Evolutionary conservation across 1,139 yeast species (phyloP).

Genomic region (Nakaseomyces bracarensis): DNA sequence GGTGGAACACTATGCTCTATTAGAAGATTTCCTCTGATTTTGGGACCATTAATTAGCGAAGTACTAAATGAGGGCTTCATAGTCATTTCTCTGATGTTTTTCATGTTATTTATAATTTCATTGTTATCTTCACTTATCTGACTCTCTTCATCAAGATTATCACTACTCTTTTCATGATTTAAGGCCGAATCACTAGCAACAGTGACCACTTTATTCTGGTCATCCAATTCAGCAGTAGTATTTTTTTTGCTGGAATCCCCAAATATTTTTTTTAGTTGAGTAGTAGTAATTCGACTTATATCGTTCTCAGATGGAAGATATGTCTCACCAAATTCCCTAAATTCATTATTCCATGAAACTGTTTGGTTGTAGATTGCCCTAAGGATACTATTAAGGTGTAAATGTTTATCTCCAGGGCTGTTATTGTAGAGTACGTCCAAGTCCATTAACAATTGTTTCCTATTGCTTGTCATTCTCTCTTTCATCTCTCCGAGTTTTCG

Average conservation of each 20-base stretch:
- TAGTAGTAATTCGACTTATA: slow-evolving; percentile 82
- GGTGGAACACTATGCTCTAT: neutral
- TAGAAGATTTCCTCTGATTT: neutral
- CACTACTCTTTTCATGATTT: neutral
- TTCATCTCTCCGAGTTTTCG: slow-evolving; percentile 52
- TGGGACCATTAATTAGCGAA: neutral
- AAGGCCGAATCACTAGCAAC: neutral
- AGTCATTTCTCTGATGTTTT: neutral
- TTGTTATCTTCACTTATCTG: neutral
- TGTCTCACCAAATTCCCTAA: slow-evolving; percentile 68
- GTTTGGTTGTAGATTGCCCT: slow-evolving; percentile 74
- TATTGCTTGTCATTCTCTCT: slow-evolving; percentile 45
- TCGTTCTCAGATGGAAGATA: slow-evolving; percentile 91
- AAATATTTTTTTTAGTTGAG: slow-evolving; percentile 72
- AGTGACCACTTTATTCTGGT: neutral
- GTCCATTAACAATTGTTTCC: slow-evolving; percentile 37
- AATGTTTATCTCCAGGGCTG: slow-evolving; percentile 55
- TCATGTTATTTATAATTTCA: neutral
- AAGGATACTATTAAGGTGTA: slow-evolving; percentile 61
- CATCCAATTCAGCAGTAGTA: neutral
- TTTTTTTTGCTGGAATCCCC: slow-evolving; percentile 34
- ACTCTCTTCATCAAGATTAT: neutral
- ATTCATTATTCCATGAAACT: slow-evolving; percentile 81
- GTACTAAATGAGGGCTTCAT: slow-evolving; percentile 4
- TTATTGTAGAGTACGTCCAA: slow-evolving; percentile 47